These are phyloP conservation scores for Lophium mytilinum DNA, from an alignment of 495 filamentous ascomycete genomes.

Conservation along the genomic window DNA sequence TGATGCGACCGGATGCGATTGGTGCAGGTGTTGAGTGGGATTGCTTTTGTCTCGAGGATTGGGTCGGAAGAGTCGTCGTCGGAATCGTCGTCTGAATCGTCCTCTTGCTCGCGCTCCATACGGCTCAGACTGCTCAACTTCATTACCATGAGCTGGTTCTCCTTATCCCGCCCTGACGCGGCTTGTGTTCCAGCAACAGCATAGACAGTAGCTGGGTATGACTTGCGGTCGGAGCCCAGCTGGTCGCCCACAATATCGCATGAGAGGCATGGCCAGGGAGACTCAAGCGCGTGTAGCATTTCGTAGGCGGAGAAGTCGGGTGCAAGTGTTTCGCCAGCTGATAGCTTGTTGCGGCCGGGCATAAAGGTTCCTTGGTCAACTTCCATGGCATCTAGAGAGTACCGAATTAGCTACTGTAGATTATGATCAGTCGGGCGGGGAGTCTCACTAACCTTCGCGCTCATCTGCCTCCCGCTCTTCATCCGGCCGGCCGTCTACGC, in stretches of 20 bases:
- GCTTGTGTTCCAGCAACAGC: slow-evolving; percentile 92
- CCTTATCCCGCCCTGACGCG: slow-evolving; percentile 59
- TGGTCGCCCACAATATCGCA: slow-evolving; percentile 85
- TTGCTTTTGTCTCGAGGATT: slow-evolving; percentile 85
- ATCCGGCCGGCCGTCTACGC: slow-evolving; percentile 84
- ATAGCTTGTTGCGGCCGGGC: slow-evolving; percentile 77
- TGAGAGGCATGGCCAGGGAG: slow-evolving; percentile 92
- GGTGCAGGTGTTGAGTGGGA: slow-evolving; percentile 74
- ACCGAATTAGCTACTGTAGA: slow-evolving; percentile 4
- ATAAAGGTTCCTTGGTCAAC: slow-evolving; percentile 90
- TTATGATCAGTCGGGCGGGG: neutral
- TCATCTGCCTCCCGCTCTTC: slow-evolving; percentile 88
- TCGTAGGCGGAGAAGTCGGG: slow-evolving; percentile 89
- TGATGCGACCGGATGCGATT: slow-evolving; percentile 88
- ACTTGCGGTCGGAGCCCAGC: slow-evolving; percentile 82
- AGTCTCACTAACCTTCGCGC: slow-evolving; percentile 47
- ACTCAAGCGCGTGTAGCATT: slow-evolving; percentile 87
- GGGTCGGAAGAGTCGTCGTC: slow-evolving; percentile 75
- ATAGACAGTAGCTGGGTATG: slow-evolving; percentile 88
- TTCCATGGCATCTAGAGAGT: slow-evolving; percentile 64
- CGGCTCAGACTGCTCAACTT: slow-evolving; percentile 85
- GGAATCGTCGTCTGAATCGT: slow-evolving; percentile 64
- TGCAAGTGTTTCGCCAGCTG: slow-evolving; percentile 78
- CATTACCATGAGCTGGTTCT: slow-evolving; percentile 91
- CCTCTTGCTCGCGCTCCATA: slow-evolving; percentile 70